phyloP scores from a whole-genome alignment of 164 flowering plant species.

The Macadamia tetraphylla region DNA sequence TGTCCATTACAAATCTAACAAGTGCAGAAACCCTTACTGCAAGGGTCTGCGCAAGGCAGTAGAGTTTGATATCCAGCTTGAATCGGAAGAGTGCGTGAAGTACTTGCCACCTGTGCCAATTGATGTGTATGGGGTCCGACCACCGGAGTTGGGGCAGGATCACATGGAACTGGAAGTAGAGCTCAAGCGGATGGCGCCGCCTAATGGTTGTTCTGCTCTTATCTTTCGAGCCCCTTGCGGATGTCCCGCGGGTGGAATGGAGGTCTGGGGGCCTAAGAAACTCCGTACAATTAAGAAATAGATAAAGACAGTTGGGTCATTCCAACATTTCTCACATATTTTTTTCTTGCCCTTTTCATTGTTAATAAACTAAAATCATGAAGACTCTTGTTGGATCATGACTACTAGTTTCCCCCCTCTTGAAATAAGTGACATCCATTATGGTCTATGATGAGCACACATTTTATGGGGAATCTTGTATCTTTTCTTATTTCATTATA shows the following conservation, averaged over 20 bases:
- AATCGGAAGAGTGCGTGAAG: slow-evolving; percentile 54
- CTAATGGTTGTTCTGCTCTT: slow-evolving; percentile 54
- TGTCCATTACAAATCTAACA: slow-evolving; percentile 28
- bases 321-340: too few relatives aligned
- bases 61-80: slow-evolving; percentile 58
- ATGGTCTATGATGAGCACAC: slow-evolving; percentile 13
- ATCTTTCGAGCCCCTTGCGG: slow-evolving; percentile 57
- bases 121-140: slow-evolving; percentile 21
- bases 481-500: slow-evolving; percentile 11
- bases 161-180: slow-evolving; percentile 53
- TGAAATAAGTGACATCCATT: slow-evolving; percentile 12
- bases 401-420: slow-evolving; percentile 6
- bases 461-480: slow-evolving; percentile 15
- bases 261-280: slow-evolving; percentile 57
- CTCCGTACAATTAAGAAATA: slow-evolving; percentile 47
- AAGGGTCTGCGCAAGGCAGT: slow-evolving; percentile 52
- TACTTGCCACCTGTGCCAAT: slow-evolving; percentile 27
- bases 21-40: slow-evolving; percentile 49
- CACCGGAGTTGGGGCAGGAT: slow-evolving; percentile 41
- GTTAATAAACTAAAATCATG: slow-evolving; percentile 15
- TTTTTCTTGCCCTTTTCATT: slow-evolving; percentile 3
- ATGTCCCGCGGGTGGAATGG: slow-evolving; percentile 54
- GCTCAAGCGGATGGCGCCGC: slow-evolving; percentile 55
- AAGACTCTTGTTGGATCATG: slow-evolving; percentile 15
- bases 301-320: slow-evolving; percentile 6